Conservation (phyloP, 148 eudicot genomes). For the Vaccinium myrtillus region DNA sequence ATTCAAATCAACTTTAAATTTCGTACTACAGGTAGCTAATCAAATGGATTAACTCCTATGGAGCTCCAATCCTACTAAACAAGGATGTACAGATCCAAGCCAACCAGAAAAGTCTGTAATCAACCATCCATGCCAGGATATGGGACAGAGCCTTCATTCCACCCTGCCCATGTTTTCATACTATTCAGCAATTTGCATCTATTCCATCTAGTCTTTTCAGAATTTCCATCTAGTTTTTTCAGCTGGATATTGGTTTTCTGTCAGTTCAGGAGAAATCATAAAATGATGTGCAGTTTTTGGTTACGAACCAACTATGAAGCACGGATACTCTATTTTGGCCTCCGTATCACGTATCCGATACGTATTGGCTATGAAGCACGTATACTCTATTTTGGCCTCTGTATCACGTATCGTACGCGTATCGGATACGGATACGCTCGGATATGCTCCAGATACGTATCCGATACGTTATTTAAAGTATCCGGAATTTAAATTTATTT, state of each 20-base stretch:
- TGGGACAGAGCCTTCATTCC: constrained; percentile 2
- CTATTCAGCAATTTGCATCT: background rate
- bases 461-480: too few species aligned
- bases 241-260: background rate
- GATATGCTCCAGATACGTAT: too few species aligned
- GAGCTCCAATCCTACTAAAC: background rate
- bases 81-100: background rate
- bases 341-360: too few species aligned
- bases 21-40: background rate
- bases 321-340: background rate
- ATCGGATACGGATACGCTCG: too few species aligned
- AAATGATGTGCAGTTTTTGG: background rate
- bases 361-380: too few species aligned
- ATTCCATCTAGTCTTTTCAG: background rate
- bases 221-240: background rate
- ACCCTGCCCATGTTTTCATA: background rate
- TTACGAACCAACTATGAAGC: background rate
- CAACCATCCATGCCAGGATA: background rate
- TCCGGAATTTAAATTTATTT: too few species aligned
- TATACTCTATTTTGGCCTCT: too few species aligned
- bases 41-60: background rate
- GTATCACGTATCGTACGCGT: too few species aligned
- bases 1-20: background rate
- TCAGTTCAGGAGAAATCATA: background rate
- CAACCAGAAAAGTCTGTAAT: background rate